Evolutionary conservation across 2,329 filamentous ascomycete genomes (phyloP), one percentile per base, ranked within the genome.

Genomic region (Teratosphaeria nubilosa): DNA sequence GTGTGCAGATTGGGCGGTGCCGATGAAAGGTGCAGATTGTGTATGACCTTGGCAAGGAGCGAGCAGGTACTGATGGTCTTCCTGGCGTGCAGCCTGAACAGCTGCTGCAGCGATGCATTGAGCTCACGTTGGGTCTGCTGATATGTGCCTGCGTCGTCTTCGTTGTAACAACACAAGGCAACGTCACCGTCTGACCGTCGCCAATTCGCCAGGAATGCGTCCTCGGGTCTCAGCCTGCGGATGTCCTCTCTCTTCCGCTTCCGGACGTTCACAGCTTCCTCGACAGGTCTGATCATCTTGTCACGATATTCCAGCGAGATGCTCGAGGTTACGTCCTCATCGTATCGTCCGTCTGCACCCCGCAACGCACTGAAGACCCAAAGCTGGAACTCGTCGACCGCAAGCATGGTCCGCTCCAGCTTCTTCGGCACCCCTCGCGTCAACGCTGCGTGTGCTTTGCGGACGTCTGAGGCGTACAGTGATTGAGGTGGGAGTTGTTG

Each of bases 1-100:
- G 85, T 90, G 62, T 84, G 78, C 37, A 88, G 79, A 61, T 82
- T 82, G 0, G 88, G 86, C 9, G 70, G 81, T 20, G 82, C 76
- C 1, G 78, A 70, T 2, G 82, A 84, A 3, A 83, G 74, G 16
- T 90, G 77, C 2, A 94, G 74, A 66, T 89, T 90, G 71, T 86
- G 85, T 59, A 76, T 80, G 20, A 83, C 72, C 57, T 76, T 74
- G 30, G 62, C 67, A 53, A 72, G 59, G 20, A 70, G 60, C 16
- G 64, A 58, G n/a, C 65, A 22, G 10, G 60, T 62, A 11, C 54
- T 57, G 20, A 61, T 54, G 10, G 53, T 51, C 13, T 59, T 58
- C 53, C 70, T 66, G 25, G 25, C 27, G 25, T 59, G 59, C 22
- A 56, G 54, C 37, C 56, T 51, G 56, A 72, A 67, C 1, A 71